Conservation (phyloP, 2,329 filamentous ascomycete genomes). For the Triangularia verruculosa region DNA sequence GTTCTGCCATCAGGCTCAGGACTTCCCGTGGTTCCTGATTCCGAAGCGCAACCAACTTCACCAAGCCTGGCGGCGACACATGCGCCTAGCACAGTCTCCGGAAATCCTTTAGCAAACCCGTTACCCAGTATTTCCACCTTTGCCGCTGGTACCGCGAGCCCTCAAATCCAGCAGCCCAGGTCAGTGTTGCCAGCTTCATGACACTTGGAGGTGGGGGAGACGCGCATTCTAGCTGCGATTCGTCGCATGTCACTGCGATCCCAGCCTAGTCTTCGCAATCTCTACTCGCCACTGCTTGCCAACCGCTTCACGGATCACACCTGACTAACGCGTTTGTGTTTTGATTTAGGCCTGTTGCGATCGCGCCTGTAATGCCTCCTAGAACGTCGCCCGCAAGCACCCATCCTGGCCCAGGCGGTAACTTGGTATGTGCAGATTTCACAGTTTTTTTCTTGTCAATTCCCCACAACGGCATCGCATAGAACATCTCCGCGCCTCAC, state of each 20-base stretch:
- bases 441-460: not conserved
- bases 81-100: constrained; percentile 44
- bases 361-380: constrained; percentile 28
- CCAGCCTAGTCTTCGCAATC: not conserved
- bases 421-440: constrained; percentile 36
- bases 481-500: not conserved
- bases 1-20: constrained; percentile 34
- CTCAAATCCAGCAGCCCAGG: constrained; percentile 41
- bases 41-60: constrained; percentile 45
- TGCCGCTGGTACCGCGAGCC: not conserved
- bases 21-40: constrained; percentile 40
- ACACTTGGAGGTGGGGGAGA: not conserved
- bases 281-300: not conserved
- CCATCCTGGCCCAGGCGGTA: constrained; percentile 36
- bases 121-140: constrained; percentile 33
- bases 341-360: constrained; percentile 23
- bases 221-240: not conserved
- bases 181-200: constrained; percentile 32
- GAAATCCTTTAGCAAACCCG: constrained; percentile 33
- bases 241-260: not conserved
- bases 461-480: not conserved
- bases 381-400: constrained; percentile 41
- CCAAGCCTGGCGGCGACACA: constrained; percentile 49
- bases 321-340: not conserved
- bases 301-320: not conserved